These are phyloP conservation scores for Fusarium marasasianum DNA, from an alignment of 2,329 filamentous ascomycete species.

Conservation along the genomic window DNA sequence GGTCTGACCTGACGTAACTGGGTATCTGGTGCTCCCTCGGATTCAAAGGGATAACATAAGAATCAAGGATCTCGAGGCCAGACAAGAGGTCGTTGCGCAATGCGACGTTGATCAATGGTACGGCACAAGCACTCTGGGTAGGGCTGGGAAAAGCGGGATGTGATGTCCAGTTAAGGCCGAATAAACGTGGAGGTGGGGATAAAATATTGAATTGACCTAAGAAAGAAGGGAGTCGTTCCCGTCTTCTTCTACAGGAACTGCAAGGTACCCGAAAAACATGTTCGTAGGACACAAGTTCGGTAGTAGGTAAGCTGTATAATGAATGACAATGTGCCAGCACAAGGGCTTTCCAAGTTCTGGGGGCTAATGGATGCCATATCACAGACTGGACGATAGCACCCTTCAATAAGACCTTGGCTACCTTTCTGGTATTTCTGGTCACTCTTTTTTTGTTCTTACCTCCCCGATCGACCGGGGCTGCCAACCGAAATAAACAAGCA, in stretches of 20 bases:
- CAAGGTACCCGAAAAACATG: conserved; percentile 2
- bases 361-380: not conserved
- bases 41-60: not conserved
- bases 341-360: not conserved
- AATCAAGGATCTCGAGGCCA: conserved; percentile 12
- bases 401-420: not conserved
- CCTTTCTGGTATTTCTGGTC: not conserved
- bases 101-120: conserved; percentile 18
- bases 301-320: not conserved
- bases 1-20: too few species aligned
- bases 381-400: not conserved
- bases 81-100: conserved; percentile 22
- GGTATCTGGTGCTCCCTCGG: too few species aligned
- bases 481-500: not conserved
- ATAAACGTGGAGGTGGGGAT: conserved; percentile 26
- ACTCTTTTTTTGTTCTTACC: not conserved
- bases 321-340: not conserved
- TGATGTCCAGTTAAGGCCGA: conserved; percentile 2
- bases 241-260: not conserved
- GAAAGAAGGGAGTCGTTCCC: not conserved
- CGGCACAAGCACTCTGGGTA: conserved; percentile 23
- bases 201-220: not conserved
- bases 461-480: not conserved
- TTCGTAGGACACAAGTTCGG: not conserved
- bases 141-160: conserved; percentile 32